Evolutionary conservation across 352 stramenopile genomes (phyloP).

Genomic region (Elongisporangium senticosum): DNA sequence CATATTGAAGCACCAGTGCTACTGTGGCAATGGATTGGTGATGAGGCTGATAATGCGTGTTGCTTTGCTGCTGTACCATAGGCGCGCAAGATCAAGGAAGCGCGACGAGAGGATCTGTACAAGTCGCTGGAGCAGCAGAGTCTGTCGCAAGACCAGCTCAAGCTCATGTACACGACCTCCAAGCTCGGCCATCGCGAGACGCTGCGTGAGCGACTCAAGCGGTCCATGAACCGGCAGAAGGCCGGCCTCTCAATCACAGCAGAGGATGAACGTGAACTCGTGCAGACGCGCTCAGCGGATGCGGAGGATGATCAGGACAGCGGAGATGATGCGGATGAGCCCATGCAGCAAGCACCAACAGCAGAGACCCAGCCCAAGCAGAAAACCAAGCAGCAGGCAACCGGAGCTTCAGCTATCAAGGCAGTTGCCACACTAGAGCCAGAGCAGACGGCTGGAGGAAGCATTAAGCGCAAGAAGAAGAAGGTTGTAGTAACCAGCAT

Average conservation of each 20-base stretch:
- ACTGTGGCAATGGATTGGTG: neutral
- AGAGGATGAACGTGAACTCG: conserved; percentile 45
- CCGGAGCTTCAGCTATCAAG: neutral
- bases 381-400: conserved; percentile 20
- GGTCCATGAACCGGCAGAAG: conserved; percentile 72
- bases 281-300: conserved; percentile 23
- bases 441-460: conserved; percentile 12
- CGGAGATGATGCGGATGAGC: conserved; percentile 13
- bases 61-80: conserved; percentile 2
- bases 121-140: conserved; percentile 67
- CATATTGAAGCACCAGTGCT: neutral
- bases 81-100: conserved; percentile 74
- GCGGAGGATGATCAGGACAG: conserved; percentile 13
- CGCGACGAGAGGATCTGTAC: conserved; percentile 62
- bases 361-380: conserved; percentile 18
- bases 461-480: conserved; percentile 32
- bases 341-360: conserved; percentile 11
- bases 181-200: conserved; percentile 81
- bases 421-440: conserved; percentile 4
- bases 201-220: conserved; percentile 68
- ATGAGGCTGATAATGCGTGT: neutral
- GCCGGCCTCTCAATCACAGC: conserved; percentile 54
- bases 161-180: conserved; percentile 72
- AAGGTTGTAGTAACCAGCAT: conserved; percentile 1
- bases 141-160: conserved; percentile 57